Evolutionary conservation across 75 land plant genomes (phyloP), one percentile per base, ranked within the genome.

Genomic region (Ceratopteris richardii): DNA sequence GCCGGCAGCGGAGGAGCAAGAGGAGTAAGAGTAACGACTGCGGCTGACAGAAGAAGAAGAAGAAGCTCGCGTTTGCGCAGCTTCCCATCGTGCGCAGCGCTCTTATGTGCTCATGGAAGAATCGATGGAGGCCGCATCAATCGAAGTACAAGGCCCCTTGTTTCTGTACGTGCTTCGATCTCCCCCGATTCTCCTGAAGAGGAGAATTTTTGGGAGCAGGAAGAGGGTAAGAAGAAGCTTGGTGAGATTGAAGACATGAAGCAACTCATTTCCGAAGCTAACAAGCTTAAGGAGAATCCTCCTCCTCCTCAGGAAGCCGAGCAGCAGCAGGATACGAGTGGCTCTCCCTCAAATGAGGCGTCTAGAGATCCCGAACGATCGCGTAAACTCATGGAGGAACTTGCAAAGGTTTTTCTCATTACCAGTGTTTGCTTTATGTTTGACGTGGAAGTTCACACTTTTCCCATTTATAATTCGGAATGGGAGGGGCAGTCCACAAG

Each of bases 211-310:
- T 84, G 83, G 87, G 87, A 84, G 70, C 46, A 54, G 67, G 67
- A 61, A 47, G 75, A 80, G 73, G 56, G 78, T 19, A 60, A 60
- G 54, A 71, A 48, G 50, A 64, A 72, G 36, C 36, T 80, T 47
- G 77, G 73, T 64, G 81, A 85, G 64, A 70, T 85, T 33, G 83
- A 82, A 74, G 85, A 82, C 61, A 75, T 75, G 86, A 74, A 66
- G 62, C 86, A 85, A 64, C 64, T 85, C 51, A 79, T 82, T 63
- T 68, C 68, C 63, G 67, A 79, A 54, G 96, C 86, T 2, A 90
- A 80, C 63, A 82, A 78, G 65, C 55, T 86, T 66, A 72, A 75
- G 68, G 51, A 9, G 3, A 4, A 3, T 9, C 9, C 37, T 3
- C 9, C 37, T 33, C 9, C 37, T 3, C 9, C 37, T 33, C 9